phyloP scores from a whole-genome alignment of 2,329 filamentous ascomycete genomes.

The Rhynchosporium agropyri region DNA sequence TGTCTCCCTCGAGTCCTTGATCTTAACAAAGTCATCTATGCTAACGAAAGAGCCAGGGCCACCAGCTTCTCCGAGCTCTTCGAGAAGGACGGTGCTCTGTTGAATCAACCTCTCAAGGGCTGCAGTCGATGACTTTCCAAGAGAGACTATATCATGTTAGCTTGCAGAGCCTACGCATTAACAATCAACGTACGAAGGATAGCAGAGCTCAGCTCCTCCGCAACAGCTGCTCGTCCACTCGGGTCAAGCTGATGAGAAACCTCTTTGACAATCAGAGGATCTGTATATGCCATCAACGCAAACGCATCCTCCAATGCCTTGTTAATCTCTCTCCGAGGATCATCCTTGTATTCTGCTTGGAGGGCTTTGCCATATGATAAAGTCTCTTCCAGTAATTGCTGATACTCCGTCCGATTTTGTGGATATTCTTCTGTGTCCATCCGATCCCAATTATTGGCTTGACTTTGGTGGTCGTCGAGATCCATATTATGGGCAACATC shows the following conservation, averaged over 20 bases:
- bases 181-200: constrained; percentile 62
- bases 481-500: constrained; percentile 51
- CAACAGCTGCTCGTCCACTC: constrained; percentile 74
- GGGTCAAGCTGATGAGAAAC: constrained; percentile 78
- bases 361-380: constrained; percentile 80
- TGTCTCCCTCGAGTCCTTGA: constrained; percentile 19
- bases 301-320: constrained; percentile 83
- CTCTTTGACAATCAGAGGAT: constrained; percentile 73
- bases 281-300: constrained; percentile 82
- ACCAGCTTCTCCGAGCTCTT: constrained; percentile 77
- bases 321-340: constrained; percentile 69
- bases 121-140: constrained; percentile 86
- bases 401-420: constrained; percentile 35
- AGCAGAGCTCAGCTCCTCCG: constrained; percentile 91
- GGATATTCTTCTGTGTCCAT: constrained; percentile 55
- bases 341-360: constrained; percentile 73
- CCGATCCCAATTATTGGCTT: constrained; percentile 48
- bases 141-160: constrained; percentile 64
- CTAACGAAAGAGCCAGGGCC: constrained; percentile 84
- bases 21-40: constrained; percentile 53
- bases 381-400: constrained; percentile 65
- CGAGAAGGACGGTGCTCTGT: constrained; percentile 84
- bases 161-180: not conserved
- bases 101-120: constrained; percentile 84
- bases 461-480: constrained; percentile 54